Evolutionary conservation across 192 early-diverging fungal species (phyloP).

Genomic region (Backusella macrospora): DNA sequence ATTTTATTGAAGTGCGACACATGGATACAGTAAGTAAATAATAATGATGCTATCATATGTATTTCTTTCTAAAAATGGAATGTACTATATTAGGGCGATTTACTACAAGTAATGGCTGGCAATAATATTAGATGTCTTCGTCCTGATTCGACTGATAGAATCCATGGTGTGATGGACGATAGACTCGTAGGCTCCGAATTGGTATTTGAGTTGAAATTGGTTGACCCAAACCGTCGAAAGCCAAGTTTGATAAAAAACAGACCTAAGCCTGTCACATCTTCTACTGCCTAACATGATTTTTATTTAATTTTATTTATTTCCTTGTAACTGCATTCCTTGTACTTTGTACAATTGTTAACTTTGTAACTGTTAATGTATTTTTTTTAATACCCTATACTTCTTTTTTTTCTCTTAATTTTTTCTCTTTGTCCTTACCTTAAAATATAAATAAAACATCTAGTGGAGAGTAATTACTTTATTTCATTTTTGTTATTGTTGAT

Average conservation of each 20-base stretch:
- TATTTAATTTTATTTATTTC: not conserved
- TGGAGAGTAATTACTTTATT: no score
- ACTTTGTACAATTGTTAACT: not conserved
- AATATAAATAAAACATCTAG: not conserved
- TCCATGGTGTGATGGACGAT: constrained; percentile 35
- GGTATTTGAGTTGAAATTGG: constrained; percentile 32
- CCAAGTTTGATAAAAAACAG: constrained; percentile 16
- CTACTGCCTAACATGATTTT: not conserved
- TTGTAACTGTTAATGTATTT: constrained; percentile 15
- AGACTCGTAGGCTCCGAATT: constrained; percentile 20
- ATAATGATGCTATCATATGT: not conserved
- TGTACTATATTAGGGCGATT: constrained; percentile 17
- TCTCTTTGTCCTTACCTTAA: not conserved
- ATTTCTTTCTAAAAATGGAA: not conserved
- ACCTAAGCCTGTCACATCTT: not conserved
- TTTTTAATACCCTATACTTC: constrained; percentile 5
- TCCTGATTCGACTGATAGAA: constrained; percentile 32
- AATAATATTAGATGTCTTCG: constrained; percentile 32
- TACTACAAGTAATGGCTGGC: constrained; percentile 35
- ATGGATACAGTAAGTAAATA: constrained; percentile 67
- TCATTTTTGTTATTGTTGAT: no score
- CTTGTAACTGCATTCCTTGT: constrained; percentile 7
- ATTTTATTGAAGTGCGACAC: constrained; percentile 89
- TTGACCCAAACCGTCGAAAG: constrained; percentile 17
- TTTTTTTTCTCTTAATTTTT: not conserved